These are phyloP conservation scores for Lepiota subincarnata DNA, from an alignment of 768 basidiomycete genomes.

Conservation along the genomic window DNA sequence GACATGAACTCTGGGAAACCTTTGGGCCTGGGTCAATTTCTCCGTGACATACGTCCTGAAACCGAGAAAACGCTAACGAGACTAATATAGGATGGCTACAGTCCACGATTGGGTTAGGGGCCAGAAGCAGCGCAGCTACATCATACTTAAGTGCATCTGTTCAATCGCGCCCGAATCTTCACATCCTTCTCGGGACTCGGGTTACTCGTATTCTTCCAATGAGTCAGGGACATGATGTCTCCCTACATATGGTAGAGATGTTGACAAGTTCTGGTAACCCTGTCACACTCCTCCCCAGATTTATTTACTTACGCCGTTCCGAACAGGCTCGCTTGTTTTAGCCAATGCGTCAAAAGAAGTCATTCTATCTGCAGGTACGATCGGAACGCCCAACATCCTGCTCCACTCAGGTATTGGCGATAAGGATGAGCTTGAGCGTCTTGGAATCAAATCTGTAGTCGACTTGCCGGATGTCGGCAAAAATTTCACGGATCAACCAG, in stretches of 20 bases:
- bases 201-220: conserved; percentile 19
- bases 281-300: not conserved
- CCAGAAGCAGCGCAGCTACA: conserved; percentile 22
- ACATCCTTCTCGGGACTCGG: conserved; percentile 25
- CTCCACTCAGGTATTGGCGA: conserved; percentile 35
- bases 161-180: conserved; percentile 22
- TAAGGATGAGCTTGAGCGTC: conserved; percentile 15
- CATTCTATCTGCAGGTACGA: conserved; percentile 38
- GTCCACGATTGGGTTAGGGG: conserved; percentile 18
- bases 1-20: conserved; percentile 41
- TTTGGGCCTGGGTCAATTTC: conserved; percentile 34
- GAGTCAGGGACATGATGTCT: not conserved
- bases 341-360: conserved; percentile 47
- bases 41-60: conserved; percentile 9
- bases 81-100: conserved; percentile 20
- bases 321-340: not conserved
- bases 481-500: conserved; percentile 33
- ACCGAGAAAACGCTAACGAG: conserved; percentile 7
- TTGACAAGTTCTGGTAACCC: conserved; percentile 9
- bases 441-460: conserved; percentile 25
- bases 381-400: conserved; percentile 34
- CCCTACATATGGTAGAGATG: conserved; percentile 9
- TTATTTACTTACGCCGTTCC: not conserved
- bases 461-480: conserved; percentile 33
- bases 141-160: conserved; percentile 20